A percentile compares a stretch with the other conserved stretches of the same genome.
phyloP scores from a whole-genome alignment of 805 yeast genomes.

The Lipomyces oligophaga region DNA sequence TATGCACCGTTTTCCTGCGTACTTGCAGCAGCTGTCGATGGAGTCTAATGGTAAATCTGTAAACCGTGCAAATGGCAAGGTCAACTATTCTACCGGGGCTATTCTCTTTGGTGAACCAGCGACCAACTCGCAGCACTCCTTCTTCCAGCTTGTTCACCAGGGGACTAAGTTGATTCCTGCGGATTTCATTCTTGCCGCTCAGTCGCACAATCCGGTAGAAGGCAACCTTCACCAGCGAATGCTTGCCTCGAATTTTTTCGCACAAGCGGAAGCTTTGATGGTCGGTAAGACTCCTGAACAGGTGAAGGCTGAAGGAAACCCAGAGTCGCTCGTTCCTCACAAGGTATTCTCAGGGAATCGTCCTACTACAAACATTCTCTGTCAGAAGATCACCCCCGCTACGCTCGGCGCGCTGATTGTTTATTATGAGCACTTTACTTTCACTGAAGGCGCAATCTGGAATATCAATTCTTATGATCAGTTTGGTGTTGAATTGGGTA shows the following conservation, averaged over 20 bases:
- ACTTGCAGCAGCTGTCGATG: constrained; percentile 97
- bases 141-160: constrained; percentile 99
- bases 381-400: constrained; percentile 95
- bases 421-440: constrained; percentile 95
- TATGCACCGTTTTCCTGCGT: constrained; percentile 98
- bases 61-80: constrained; percentile 84
- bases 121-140: constrained; percentile 97
- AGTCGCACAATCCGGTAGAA: constrained; percentile 96
- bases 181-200: constrained; percentile 94
- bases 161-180: constrained; percentile 97
- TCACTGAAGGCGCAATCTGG: constrained; percentile 99
- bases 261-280: constrained; percentile 97
- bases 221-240: constrained; percentile 90
- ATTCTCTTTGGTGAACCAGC: constrained; percentile 98
- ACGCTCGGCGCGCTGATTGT: constrained; percentile 94
- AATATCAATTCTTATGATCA: constrained; percentile 99
- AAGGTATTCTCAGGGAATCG: constrained; percentile 97
- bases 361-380: constrained; percentile 96
- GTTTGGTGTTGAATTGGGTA: constrained; percentile 99
- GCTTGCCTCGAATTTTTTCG: constrained; percentile 98
- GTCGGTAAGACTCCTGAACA: constrained; percentile 80
- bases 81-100: constrained; percentile 93
- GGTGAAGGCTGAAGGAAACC: constrained; percentile 79
- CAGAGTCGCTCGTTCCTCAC: constrained; percentile 85
- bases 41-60: constrained; percentile 99